These are phyloP conservation scores for Colletotrichum gigasporum DNA, from an alignment of 2,329 filamentous ascomycete species.

Conservation along the genomic window DNA sequence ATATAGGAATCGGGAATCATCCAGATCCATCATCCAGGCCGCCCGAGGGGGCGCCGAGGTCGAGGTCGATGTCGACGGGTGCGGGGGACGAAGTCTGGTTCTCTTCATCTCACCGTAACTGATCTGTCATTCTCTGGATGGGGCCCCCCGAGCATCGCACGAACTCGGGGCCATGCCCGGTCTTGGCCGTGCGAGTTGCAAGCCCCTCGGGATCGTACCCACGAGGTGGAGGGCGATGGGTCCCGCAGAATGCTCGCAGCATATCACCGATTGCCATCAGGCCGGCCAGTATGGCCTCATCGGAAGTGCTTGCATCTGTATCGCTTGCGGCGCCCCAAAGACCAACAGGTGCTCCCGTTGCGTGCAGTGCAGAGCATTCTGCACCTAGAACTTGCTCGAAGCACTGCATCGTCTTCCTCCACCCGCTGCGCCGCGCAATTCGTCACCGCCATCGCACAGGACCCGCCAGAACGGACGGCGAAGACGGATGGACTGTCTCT, in stretches of 20 bases:
- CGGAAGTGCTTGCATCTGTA: slow-evolving; percentile 8
- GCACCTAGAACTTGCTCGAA: slow-evolving; percentile 22
- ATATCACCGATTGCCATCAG: slow-evolving; percentile 22
- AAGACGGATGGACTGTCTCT: slow-evolving; percentile 14
- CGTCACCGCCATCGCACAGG: slow-evolving; percentile 4
- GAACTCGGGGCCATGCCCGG: slow-evolving; percentile 1
- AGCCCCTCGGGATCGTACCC: slow-evolving; percentile 14
- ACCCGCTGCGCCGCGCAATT: background rate
- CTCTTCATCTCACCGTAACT: slow-evolving; percentile 29
- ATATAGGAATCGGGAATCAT: background rate
- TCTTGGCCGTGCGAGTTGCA: slow-evolving; percentile 24
- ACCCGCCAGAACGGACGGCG: slow-evolving; percentile 10
- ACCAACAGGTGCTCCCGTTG: background rate
- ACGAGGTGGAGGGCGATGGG: slow-evolving; percentile 17
- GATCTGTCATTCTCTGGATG: slow-evolving; percentile 20
- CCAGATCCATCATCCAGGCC: too few species aligned
- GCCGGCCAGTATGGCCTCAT: slow-evolving; percentile 16
- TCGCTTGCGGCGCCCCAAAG: slow-evolving; percentile 9
- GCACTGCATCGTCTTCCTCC: background rate
- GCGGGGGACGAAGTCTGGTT: slow-evolving; percentile 14
- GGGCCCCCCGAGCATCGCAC: slow-evolving; percentile 1
- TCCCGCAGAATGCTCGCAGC: slow-evolving; percentile 20
- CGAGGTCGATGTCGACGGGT: background rate
- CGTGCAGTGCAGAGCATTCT: slow-evolving; percentile 2
- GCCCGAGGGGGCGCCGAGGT: too few species aligned